Evolutionary conservation across 2,329 filamentous ascomycete species (phyloP).

Genomic region (Fonsecaea monophora): DNA sequence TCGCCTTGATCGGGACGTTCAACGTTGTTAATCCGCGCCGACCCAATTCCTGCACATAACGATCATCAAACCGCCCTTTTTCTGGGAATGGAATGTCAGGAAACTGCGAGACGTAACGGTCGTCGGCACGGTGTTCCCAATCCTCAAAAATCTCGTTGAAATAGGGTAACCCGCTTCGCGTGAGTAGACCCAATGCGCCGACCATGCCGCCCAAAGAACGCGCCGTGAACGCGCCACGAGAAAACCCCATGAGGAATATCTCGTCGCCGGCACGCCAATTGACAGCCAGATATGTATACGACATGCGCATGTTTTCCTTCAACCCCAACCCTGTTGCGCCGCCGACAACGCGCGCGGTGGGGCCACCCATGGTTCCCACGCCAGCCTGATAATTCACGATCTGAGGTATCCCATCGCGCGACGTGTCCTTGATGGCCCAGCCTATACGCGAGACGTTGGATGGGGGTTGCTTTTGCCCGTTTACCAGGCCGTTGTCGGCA

Average conservation of each 20-base stretch:
- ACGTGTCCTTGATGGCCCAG: slow-evolving; percentile 46
- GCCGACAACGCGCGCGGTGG: slow-evolving; percentile 31
- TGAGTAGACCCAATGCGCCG: slow-evolving; percentile 45
- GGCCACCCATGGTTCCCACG: slow-evolving; percentile 45
- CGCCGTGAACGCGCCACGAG: slow-evolving; percentile 48
- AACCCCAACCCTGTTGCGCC: slow-evolving; percentile 39
- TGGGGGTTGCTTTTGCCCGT: slow-evolving; percentile 43
- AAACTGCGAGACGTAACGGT: slow-evolving; percentile 40
- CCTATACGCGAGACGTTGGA: slow-evolving; percentile 51
- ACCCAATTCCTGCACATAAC: slow-evolving; percentile 41
- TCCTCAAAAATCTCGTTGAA: slow-evolving; percentile 46
- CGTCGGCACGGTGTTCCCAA: slow-evolving; percentile 41
- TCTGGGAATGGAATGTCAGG: slow-evolving; percentile 42
- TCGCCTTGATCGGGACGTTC: slow-evolving; percentile 43
- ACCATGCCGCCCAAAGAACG: slow-evolving; percentile 47
- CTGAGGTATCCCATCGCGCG: slow-evolving; percentile 46
- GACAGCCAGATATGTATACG: slow-evolving; percentile 45
- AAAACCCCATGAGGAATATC: slow-evolving; percentile 49
- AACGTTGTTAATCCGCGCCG: slow-evolving; percentile 36
- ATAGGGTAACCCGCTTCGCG: slow-evolving; percentile 40
- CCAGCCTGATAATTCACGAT: slow-evolving; percentile 53
- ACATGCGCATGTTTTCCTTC: slow-evolving; percentile 41
- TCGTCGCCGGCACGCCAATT: slow-evolving; percentile 48
- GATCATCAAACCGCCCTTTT: slow-evolving; percentile 40
- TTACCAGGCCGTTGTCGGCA: slow-evolving; percentile 41